These are phyloP conservation scores for Candida saitoana DNA, from an alignment of 805 yeast genomes.

Conservation along the genomic window DNA sequence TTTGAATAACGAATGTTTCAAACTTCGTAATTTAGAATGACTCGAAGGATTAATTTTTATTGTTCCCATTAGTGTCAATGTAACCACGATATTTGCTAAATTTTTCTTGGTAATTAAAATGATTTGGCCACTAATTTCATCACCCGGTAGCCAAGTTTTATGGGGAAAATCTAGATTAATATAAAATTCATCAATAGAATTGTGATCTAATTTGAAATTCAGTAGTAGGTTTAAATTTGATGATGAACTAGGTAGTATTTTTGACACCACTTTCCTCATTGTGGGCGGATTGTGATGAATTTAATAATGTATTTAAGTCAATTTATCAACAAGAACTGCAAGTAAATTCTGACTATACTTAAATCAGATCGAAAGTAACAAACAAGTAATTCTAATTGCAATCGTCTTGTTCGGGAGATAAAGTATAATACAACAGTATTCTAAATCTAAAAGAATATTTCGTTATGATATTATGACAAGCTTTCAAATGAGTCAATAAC, in stretches of 20 bases:
- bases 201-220: constrained; percentile 30
- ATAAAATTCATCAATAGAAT: constrained; percentile 59
- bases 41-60: constrained; percentile 53
- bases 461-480: too few relatives aligned
- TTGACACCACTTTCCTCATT: constrained; percentile 53
- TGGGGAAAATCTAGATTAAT: constrained; percentile 73
- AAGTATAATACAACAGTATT: too few relatives aligned
- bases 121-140: constrained; percentile 61
- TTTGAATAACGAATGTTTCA: constrained; percentile 50
- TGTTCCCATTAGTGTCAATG: constrained; percentile 52
- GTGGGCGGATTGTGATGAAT: not conserved
- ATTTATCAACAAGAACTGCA: too few relatives aligned
- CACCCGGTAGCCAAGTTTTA: constrained; percentile 76
- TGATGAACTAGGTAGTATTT: constrained; percentile 27
- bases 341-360: too few relatives aligned
- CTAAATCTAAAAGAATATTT: too few relatives aligned
- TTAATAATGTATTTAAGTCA: too few relatives aligned
- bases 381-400: too few relatives aligned
- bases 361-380: too few relatives aligned
- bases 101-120: constrained; percentile 54
- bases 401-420: too few relatives aligned
- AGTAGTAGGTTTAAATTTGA: constrained; percentile 6
- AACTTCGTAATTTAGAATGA: constrained; percentile 50
- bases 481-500: too few relatives aligned
- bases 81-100: constrained; percentile 49